Percentiles rank a stretch among this genome's conserved stretches.
phyloP scores from a whole-genome alignment of 1,284 basidiomycete genomes.

The Malassezia vespertilionis region DNA sequence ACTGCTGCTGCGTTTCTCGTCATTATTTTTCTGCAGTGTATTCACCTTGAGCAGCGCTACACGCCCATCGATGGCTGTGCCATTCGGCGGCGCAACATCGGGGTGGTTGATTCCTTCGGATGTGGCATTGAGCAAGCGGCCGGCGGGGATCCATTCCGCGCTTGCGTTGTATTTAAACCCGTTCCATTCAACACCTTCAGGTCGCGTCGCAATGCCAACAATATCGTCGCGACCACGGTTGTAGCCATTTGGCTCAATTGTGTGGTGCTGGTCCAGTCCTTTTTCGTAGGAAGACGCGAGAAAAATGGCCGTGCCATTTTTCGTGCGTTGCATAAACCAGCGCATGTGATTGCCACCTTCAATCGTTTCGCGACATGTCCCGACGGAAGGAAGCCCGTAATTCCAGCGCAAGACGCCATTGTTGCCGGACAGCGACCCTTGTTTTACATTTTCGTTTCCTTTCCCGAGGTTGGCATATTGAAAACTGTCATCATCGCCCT shows the following conservation, averaged over 20 bases:
- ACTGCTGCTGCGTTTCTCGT: constrained; percentile 1
- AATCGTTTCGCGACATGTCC: constrained; percentile 58
- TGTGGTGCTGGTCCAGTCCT: constrained; percentile 24
- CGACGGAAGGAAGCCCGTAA: constrained; percentile 28
- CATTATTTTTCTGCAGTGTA: constrained; percentile 5
- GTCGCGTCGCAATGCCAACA: constrained; percentile 43
- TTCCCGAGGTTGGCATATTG: constrained; percentile 37
- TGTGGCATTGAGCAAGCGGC: constrained; percentile 41
- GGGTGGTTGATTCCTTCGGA: constrained; percentile 59
- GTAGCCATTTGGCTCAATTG: constrained; percentile 30
- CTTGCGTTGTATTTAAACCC: constrained; percentile 30
- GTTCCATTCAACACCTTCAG: constrained; percentile 47
- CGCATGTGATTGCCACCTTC: constrained; percentile 80
- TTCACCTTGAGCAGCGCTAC: constrained; percentile 58
- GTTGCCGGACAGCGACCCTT: constrained; percentile 30
- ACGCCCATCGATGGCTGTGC: constrained; percentile 68
- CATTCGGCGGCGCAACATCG: constrained; percentile 54
- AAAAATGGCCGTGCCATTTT: constrained; percentile 61
- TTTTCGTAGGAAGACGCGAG: constrained; percentile 54
- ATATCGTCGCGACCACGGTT: constrained; percentile 59
- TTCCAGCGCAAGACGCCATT: constrained; percentile 39
- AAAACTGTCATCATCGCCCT: constrained; percentile 27
- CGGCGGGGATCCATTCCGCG: constrained; percentile 35
- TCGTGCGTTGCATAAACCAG: constrained; percentile 66
- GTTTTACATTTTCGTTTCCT: constrained; percentile 22